Conservation (phyloP, 1,139 yeast genomes). For the Zygosaccharomyces pseudobailii region DNA sequence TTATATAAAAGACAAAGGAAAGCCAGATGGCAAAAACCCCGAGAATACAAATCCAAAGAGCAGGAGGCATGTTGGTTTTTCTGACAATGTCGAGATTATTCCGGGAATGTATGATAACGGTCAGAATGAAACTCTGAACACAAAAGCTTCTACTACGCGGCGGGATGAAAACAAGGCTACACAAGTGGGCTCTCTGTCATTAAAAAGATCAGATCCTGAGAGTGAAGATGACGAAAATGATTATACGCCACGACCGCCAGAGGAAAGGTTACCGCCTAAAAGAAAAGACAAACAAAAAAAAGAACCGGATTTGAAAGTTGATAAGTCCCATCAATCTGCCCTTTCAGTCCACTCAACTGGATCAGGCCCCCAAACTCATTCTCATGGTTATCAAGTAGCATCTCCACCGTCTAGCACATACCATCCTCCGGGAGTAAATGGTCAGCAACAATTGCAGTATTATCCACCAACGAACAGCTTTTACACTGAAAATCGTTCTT, state of each 20-base stretch:
- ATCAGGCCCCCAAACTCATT: not conserved
- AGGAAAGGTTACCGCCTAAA: constrained; percentile 2
- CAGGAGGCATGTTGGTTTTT: constrained; percentile 19
- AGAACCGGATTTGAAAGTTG: not conserved
- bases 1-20: constrained; percentile 18
- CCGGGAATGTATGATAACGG: constrained; percentile 6
- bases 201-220: not conserved
- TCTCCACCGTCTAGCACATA: not conserved
- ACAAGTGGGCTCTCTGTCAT: not conserved
- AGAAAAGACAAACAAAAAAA: constrained; percentile 1
- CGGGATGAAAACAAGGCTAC: not conserved
- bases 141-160: not conserved
- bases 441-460: not conserved
- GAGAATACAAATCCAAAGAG: constrained; percentile 4
- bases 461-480: not conserved
- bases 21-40: constrained; percentile 2
- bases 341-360: not conserved
- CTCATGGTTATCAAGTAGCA: not conserved
- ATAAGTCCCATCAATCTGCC: not conserved
- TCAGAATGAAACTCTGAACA: not conserved
- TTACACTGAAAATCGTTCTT: not conserved
- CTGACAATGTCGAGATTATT: constrained; percentile 18
- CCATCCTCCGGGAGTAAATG: not conserved
- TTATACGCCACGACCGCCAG: constrained; percentile 15
- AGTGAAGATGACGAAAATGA: constrained; percentile 17